phyloP scores from a whole-genome alignment of 1,284 basidiomycete genomes.

The Ganoderma boninense region DNA sequence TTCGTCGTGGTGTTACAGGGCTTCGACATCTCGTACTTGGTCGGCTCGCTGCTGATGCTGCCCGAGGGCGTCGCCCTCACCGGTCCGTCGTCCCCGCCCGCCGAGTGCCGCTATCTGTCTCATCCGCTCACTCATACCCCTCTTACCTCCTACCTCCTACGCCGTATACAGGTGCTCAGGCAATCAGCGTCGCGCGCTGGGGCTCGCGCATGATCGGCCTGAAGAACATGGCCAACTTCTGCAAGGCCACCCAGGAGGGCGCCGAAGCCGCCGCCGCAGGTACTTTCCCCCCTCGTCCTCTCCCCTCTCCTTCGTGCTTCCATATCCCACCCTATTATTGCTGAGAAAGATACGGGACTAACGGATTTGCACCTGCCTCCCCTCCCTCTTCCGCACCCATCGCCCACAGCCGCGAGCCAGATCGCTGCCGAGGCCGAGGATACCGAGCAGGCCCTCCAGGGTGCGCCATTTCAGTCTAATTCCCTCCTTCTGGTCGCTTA shows the following conservation, averaged over 20 bases:
- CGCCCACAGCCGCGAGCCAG: neutral
- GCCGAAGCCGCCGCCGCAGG: neutral
- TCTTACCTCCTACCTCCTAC: no score
- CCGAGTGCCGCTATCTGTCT: no score
- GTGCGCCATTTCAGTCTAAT: neutral
- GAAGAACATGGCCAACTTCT: neutral
- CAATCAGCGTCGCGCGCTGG: neutral
- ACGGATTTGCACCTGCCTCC: no score
- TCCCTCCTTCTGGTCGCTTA: no score
- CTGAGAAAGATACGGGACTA: neutral
- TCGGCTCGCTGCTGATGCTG: neutral
- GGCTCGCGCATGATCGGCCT: neutral
- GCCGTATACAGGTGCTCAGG: neutral
- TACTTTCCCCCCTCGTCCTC: neutral
- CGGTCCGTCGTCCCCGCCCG: neutral
- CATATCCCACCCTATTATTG: no score
- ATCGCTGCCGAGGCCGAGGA: neutral
- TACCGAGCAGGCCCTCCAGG: neutral
- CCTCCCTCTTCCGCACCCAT: no score
- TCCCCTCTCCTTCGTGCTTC: neutral
- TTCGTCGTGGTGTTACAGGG: neutral
- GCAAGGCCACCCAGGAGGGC: neutral
- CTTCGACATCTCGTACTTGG: neutral
- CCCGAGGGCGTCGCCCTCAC: neutral
- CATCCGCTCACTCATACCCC: no score